A percentile compares a stretch with the other conserved stretches of the same genome.
phyloP scores from a whole-genome alignment of 176 grass and related monocot species.

The Cenchrus americanus region DNA sequence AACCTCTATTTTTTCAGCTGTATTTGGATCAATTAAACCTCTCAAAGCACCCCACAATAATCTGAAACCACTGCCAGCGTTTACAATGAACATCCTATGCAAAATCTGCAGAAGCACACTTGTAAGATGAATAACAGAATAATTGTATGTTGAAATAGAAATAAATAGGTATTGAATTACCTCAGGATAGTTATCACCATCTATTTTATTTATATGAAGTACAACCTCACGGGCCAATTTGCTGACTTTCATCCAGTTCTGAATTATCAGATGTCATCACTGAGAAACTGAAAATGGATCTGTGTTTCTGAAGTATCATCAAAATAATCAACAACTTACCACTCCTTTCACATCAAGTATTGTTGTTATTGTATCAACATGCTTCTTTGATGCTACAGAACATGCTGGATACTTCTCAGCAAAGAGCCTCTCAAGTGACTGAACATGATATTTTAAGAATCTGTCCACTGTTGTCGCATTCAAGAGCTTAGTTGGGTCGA shows the following conservation, averaged over 20 bases:
- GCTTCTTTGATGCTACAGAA: neutral
- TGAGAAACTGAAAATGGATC: neutral
- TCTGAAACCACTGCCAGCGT: neutral
- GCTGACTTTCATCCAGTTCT: conserved; percentile 17
- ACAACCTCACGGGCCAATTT: conserved; percentile 10
- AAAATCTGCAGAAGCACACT: neutral
- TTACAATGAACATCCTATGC: conserved; percentile 1
- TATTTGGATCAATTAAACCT: conserved; percentile 15
- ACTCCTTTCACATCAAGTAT: conserved; percentile 10
- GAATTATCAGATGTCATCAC: neutral
- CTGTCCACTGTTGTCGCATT: neutral
- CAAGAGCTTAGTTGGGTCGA: conserved; percentile 1
- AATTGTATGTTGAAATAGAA: neutral
- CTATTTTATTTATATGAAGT: conserved; percentile 6
- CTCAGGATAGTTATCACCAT: neutral
- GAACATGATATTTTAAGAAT: neutral
- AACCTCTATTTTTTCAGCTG: conserved; percentile 21
- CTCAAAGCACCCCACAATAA: conserved; percentile 17
- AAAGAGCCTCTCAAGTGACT: conserved; percentile 2
- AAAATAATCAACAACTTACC: neutral
- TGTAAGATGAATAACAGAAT: neutral
- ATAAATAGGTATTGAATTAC: neutral
- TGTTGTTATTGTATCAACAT: conserved; percentile 4
- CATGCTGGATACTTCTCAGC: neutral
- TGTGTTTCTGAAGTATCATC: neutral